Evolutionary conservation across 2,329 filamentous ascomycete species (phyloP).

Genomic region (Exophiala xenobiotica): DNA sequence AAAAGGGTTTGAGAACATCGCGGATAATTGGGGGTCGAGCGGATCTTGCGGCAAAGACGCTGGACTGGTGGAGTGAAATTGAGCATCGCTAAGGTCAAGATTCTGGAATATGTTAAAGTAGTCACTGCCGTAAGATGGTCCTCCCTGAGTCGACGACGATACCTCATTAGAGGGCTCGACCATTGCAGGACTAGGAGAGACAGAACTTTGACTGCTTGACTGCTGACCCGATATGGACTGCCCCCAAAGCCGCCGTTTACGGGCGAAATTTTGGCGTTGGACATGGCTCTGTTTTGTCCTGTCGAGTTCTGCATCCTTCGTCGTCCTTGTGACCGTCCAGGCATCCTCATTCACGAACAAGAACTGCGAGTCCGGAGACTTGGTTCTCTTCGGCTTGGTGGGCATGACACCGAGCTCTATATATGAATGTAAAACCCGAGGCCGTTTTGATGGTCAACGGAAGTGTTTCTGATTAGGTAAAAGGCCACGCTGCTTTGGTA

Average conservation of each 20-base stretch:
- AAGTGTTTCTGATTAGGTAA: slow-evolving; percentile 18
- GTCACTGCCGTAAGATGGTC: not conserved
- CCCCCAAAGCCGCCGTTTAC: slow-evolving; percentile 19
- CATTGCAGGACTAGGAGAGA: slow-evolving; percentile 11
- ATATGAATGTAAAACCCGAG: no score
- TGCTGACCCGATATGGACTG: slow-evolving; percentile 7
- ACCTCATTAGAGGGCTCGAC: slow-evolving; percentile 4
- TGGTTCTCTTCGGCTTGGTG: slow-evolving; percentile 20
- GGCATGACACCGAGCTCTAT: slow-evolving; percentile 19
- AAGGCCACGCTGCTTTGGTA: slow-evolving; percentile 13
- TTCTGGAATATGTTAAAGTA: slow-evolving; percentile 19
- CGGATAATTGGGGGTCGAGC: slow-evolving; percentile 17
- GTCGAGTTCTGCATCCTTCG: slow-evolving; percentile 23
- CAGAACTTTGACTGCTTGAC: slow-evolving; percentile 11
- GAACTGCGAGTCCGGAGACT: slow-evolving; percentile 23
- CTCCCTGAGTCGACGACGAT: slow-evolving; percentile 7
- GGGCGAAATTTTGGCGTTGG: slow-evolving; percentile 27
- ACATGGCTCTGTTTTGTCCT: slow-evolving; percentile 30
- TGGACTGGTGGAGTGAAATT: slow-evolving; percentile 15
- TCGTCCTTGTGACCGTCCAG: slow-evolving; percentile 19
- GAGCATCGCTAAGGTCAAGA: slow-evolving; percentile 11
- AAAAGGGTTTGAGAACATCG: slow-evolving; percentile 19
- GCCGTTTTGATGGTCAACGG: not conserved
- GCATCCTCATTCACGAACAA: slow-evolving; percentile 28
- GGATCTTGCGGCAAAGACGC: slow-evolving; percentile 3